Base-by-base conservation (phyloP, 2,329 filamentous ascomycete species). In the Ophiostoma perfectum region DNA sequence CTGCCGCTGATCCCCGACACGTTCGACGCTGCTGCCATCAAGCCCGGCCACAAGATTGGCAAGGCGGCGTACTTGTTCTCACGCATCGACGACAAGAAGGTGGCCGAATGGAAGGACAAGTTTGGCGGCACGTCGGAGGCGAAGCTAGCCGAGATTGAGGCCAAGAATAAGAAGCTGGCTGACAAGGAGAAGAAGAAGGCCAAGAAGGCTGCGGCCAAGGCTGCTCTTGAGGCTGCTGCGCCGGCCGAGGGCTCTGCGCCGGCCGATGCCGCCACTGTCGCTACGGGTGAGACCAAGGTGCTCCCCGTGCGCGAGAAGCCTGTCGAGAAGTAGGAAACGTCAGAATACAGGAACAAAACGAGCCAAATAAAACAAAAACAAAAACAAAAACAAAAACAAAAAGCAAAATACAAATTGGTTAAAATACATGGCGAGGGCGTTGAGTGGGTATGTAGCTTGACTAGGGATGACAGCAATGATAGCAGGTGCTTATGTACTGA, bases 31-130 rank as follows among this genome's bases (percentile, higher is more conserved):
- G 82, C 86, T 70, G 79, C 82, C 2, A 80, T 95, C 72, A 83
- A 87, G 74, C 83, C 89, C 1, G 90, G 90, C 69, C 92, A 97
- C 80, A 89, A 88, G 76, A 90, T 97, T 72, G 91, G 92, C 73
- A 89, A 73, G 70, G 69, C 73, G 1, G 72, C 67, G 9, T 72
- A 72, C 41, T 80, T 92, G 12, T 93, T 93, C 78, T 84, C 83
- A n/a, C 83, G 82, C 68, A 92, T 92, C 74, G 88, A 90, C 75
- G 82, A 87, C 16, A 87, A 90, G 79, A 90, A 90, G 78, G 87
- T 87, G 66, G 83, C 86, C 68, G 87, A 90, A 75, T 93, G 90
- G 90, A 84, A 86, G 70, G 84, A 86, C 70, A 81, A 83, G 75
- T 93, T 86, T 71, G 83, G 88, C 71, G 75, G 73, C 44, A 76